Percentiles rank a stretch among this genome's conserved stretches.
phyloP scores from a whole-genome alignment of 495 filamentous ascomycete genomes.

The Penicillium riverlandense region DNA sequence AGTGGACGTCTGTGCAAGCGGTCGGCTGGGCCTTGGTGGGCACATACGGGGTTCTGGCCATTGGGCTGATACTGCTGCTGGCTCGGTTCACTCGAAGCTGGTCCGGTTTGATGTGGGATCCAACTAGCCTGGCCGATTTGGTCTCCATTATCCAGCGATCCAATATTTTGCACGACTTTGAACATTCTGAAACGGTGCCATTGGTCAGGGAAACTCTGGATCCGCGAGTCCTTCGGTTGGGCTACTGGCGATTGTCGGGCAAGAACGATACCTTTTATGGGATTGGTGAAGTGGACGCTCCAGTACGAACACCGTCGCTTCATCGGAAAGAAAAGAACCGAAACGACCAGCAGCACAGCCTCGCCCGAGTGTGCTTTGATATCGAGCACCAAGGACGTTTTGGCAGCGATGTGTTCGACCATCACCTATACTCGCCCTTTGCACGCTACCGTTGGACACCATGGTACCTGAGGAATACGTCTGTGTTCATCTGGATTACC shows the following conservation, averaged over 20 bases:
- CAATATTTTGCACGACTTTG: constrained; percentile 66
- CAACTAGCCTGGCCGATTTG: constrained; percentile 71
- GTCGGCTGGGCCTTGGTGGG: constrained; percentile 73
- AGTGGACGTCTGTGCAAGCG: constrained; percentile 68
- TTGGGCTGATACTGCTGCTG: constrained; percentile 49
- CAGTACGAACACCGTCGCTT: constrained; percentile 48
- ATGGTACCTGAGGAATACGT: constrained; percentile 64
- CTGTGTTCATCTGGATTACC: constrained; percentile 56
- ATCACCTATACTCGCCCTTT: constrained; percentile 37
- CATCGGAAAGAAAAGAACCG: constrained; percentile 28
- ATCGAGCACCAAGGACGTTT: constrained; percentile 30
- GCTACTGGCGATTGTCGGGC: constrained; percentile 71
- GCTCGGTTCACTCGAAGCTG: constrained; percentile 39
- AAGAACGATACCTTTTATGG: constrained; percentile 57
- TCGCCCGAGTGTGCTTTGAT: constrained; percentile 32
- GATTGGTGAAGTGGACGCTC: constrained; percentile 53
- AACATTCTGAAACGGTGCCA: constrained; percentile 47
- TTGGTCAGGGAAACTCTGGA: constrained; percentile 40
- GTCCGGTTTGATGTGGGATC: constrained; percentile 81
- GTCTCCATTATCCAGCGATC: constrained; percentile 68
- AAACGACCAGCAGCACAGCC: constrained; percentile 23
- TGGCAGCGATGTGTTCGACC: constrained; percentile 26
- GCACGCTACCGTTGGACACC: constrained; percentile 64
- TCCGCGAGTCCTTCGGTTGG: constrained; percentile 55
- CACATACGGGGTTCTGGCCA: constrained; percentile 59